These are phyloP conservation scores for Pseudogymnoascus sp. DNA, from an alignment of 2,329 filamentous ascomycete species.

Conservation along the genomic window DNA sequence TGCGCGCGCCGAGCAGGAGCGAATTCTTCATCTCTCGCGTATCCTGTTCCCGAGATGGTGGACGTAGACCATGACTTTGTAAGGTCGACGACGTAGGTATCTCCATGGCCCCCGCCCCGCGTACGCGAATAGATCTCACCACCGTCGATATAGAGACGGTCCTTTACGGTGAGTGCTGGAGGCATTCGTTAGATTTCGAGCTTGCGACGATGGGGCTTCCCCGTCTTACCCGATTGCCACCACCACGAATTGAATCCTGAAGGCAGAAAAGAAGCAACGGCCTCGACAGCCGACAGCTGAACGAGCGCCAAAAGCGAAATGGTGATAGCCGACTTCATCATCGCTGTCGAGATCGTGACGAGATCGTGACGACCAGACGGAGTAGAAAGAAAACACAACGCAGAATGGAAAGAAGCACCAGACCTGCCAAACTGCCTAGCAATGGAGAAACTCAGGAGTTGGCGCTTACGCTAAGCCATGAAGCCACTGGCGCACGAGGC, in stretches of 20 bases:
- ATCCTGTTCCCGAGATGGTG: background rate
- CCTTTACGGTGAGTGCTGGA: background rate
- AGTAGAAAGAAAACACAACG: background rate
- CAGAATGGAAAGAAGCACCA: background rate
- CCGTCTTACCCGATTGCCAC: background rate
- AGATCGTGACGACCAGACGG: background rate
- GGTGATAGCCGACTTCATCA: background rate
- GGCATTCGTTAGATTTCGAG: background rate
- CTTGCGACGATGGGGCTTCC: background rate
- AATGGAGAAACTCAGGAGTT: background rate
- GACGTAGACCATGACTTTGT: conserved; percentile 14
- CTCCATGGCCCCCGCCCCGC: background rate
- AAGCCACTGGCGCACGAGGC: background rate
- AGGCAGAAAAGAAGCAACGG: background rate
- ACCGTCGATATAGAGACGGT: background rate
- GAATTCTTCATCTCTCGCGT: background rate
- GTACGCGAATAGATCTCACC: background rate
- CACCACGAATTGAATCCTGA: background rate
- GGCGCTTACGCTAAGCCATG: background rate
- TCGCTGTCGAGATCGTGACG: background rate
- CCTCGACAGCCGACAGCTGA: background rate
- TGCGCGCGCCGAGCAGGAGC: background rate
- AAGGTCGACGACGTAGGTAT: conserved; percentile 14
- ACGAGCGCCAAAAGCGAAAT: background rate
- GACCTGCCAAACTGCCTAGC: background rate